A percentile compares a stretch with the other conserved stretches of the same genome.
These are phyloP conservation scores for Coniferiporia weirii DNA, from an alignment of 1,284 basidiomycete species.

Conservation along the genomic window DNA sequence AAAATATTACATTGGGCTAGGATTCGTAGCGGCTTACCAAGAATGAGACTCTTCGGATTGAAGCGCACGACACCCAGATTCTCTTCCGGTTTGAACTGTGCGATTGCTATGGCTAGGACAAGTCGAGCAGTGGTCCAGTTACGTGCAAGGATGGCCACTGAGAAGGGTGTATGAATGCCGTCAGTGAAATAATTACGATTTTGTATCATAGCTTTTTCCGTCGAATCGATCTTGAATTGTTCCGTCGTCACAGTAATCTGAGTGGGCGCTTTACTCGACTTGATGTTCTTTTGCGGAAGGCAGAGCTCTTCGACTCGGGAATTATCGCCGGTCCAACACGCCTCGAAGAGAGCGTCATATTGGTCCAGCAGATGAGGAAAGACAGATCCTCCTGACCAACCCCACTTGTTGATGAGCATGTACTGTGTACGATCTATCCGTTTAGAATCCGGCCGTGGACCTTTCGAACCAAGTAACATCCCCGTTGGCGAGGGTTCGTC, in stretches of 20 bases:
- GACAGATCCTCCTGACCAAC: not conserved
- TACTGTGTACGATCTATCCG: not conserved
- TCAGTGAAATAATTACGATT: not conserved
- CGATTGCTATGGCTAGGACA: conserved; percentile 45
- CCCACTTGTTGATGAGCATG: not conserved
- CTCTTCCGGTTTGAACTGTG: conserved; percentile 43
- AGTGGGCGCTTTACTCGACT: conserved; percentile 29
- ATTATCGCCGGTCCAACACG: conserved; percentile 45
- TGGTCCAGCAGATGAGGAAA: conserved; percentile 10
- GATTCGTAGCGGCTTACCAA: conserved; percentile 32
- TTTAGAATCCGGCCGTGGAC: not conserved
- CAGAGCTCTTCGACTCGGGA: conserved; percentile 45
- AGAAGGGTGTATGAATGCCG: conserved; percentile 41
- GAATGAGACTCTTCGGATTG: conserved; percentile 27
- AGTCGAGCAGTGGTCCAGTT: conserved; percentile 53
- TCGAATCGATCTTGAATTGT: not conserved
- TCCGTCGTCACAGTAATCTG: conserved; percentile 35
- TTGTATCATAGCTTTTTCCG: not conserved
- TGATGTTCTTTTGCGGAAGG: conserved; percentile 32
- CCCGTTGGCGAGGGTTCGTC: conserved; percentile 17
- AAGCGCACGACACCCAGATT: conserved; percentile 29
- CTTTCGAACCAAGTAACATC: not conserved
- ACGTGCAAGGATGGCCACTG: conserved; percentile 40
- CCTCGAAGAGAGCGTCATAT: conserved; percentile 34
- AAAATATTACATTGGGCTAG: conserved; percentile 24